Conservation (phyloP, 83 land plant species). For the Diphasiastrum complanatum region DNA sequence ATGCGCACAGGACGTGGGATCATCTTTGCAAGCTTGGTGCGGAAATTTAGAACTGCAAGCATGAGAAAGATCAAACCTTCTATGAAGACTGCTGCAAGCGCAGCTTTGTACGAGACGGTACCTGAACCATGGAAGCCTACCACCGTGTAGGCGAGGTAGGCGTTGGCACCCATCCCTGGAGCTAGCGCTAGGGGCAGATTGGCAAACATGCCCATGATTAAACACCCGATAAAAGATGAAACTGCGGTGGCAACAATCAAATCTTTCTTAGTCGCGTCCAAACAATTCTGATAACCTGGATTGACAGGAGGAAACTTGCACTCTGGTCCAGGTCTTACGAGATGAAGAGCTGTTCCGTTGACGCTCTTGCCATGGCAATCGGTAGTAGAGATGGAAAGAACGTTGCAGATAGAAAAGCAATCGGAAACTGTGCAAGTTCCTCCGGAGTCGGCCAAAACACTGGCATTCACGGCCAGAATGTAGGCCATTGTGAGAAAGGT, state of each 20-base stretch:
- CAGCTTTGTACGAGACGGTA: conserved; percentile 48
- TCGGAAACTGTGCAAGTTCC: conserved; percentile 1
- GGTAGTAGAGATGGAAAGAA: not conserved
- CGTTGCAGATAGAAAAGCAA: not conserved
- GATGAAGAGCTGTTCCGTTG: not conserved
- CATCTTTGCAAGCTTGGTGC: conserved; percentile 61
- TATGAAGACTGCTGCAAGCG: conserved; percentile 77
- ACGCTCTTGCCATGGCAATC: not conserved
- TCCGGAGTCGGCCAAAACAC: conserved; percentile 6
- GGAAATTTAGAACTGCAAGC: conserved; percentile 66
- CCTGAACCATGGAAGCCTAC: conserved; percentile 97
- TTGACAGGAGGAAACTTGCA: not conserved
- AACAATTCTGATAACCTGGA: conserved; percentile 31
- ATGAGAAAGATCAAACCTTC: conserved; percentile 73
- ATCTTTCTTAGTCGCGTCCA: conserved; percentile 48
- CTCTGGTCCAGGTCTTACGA: conserved; percentile 3
- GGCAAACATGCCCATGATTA: conserved; percentile 86
- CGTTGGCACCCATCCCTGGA: conserved; percentile 96
- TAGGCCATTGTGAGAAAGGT: conserved; percentile 15
- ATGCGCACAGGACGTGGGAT: conserved; percentile 67
- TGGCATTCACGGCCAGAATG: conserved; percentile 16
- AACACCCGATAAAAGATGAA: conserved; percentile 68
- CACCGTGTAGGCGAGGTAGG: conserved; percentile 94
- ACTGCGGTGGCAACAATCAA: conserved; percentile 85
- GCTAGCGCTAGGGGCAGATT: conserved; percentile 89